These are phyloP conservation scores for Xerocomellus intermedius DNA, from an alignment of 768 basidiomycete genomes.

Conservation along the genomic window DNA sequence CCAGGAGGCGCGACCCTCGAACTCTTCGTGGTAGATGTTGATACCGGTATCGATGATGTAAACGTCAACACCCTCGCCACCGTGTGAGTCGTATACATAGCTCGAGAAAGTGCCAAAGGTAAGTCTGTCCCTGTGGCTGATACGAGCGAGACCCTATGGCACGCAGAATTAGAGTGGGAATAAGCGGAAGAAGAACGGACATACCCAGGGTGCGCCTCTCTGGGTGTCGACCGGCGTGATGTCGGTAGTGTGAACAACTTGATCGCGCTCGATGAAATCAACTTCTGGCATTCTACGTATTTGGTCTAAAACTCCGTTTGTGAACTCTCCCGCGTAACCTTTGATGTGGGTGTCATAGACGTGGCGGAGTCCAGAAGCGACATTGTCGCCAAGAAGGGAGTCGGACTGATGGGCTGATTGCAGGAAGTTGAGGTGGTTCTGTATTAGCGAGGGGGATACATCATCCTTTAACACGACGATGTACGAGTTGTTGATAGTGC, in stretches of 20 bases:
- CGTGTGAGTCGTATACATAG: constrained; percentile 68
- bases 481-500: constrained; percentile 86
- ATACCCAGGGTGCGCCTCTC: constrained; percentile 83
- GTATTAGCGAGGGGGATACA: constrained; percentile 51
- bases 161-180: constrained; percentile 11
- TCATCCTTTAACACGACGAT: constrained; percentile 86
- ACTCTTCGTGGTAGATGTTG: constrained; percentile 80
- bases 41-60: constrained; percentile 89
- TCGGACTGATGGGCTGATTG: constrained; percentile 56
- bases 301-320: constrained; percentile 61
- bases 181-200: constrained; percentile 13
- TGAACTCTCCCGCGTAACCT: constrained; percentile 84
- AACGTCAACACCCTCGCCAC: constrained; percentile 94
- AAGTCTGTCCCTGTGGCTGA: constrained; percentile 82
- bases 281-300: constrained; percentile 88
- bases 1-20: constrained; percentile 89
- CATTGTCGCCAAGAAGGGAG: constrained; percentile 45
- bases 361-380: constrained; percentile 59
- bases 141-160: constrained; percentile 85
- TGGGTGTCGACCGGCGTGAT: constrained; percentile 38
- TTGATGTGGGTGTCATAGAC: constrained; percentile 73
- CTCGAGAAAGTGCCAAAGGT: constrained; percentile 78
- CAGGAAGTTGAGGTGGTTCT: constrained; percentile 80
- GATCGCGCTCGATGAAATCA: constrained; percentile 89
- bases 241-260: constrained; percentile 73